Evolutionary conservation across 106 monocot genomes (phyloP), one percentile per base, ranked within the genome.

Genomic region (Dioscorea zingiberensis): DNA sequence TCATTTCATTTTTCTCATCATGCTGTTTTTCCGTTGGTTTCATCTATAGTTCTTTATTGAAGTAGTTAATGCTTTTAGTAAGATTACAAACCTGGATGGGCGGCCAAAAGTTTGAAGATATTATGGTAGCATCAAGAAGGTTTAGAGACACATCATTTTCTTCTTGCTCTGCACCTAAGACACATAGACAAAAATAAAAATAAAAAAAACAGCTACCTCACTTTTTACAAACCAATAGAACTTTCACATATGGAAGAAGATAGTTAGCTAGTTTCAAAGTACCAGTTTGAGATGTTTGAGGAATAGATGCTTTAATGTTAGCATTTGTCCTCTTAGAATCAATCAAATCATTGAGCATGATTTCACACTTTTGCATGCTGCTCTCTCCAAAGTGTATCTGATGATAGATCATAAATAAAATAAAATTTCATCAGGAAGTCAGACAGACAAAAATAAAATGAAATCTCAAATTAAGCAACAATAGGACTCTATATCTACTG

Each of bases 351-450:
- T 93, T 98, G 54, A 93, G 76, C 98, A 98, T 98, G 59, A 98
- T 93, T 78, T 98, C 98, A 73, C 98, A 98, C 60, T 76, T 93
- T 70, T 93, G 98, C 93, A 93, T 98, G 70, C 84, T 98, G 73
- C 79, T 89, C 64, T 98, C 98, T 57, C 98, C 98, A 87, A 98
- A 98, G 58, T 98, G 92, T 76, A 98, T 98, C 98, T 98, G 76
- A 63, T 66, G 51, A 80, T 5, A 69, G 9, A 51, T 6, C 38
- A 38, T 38, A 38, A 38, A 10, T 38, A 8, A 38, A 10, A 38
- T 38, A 38, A 10, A 10, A 38, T 38, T 1, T 38, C 13, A 18
- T 16, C 12, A 75, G 19, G 23, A 73, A 70, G 47, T 59, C 57
- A 24, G 1, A 5, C 7, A 38, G 9, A 38, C 6, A 38, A 38